Conservation (phyloP, 495 filamentous ascomycete genomes). For the Penicillium lagena region DNA sequence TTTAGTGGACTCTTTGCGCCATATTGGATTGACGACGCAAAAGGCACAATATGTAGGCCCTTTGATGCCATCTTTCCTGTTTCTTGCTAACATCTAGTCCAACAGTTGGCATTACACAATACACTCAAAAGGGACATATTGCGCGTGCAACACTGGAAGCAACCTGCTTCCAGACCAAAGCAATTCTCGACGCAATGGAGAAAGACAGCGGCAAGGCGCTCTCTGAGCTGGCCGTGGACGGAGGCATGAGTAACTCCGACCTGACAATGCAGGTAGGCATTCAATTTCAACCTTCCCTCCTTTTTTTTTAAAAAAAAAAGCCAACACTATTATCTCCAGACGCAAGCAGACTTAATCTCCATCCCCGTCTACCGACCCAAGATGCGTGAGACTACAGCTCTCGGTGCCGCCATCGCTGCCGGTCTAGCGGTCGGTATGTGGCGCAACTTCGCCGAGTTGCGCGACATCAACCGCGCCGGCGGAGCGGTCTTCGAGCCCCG, state of each 20-base stretch:
- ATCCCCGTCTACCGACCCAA: slow-evolving; percentile 40
- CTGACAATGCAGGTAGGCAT: slow-evolving; percentile 72
- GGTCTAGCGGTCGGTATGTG: slow-evolving; percentile 82
- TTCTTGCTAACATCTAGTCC: neutral
- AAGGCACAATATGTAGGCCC: slow-evolving; percentile 75
- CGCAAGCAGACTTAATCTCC: slow-evolving; percentile 37
- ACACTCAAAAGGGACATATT: slow-evolving; percentile 86
- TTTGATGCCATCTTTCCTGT: neutral
- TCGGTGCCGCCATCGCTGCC: slow-evolving; percentile 92
- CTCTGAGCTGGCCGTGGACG: slow-evolving; percentile 78
- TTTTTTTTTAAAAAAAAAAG: neutral
- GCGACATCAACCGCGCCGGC: slow-evolving; percentile 66
- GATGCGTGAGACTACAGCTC: slow-evolving; percentile 91
- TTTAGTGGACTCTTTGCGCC: slow-evolving; percentile 95
- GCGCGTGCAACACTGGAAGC: slow-evolving; percentile 91
- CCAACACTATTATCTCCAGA: slow-evolving; percentile 13
- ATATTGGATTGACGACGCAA: slow-evolving; percentile 96
- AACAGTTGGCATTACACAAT: slow-evolving; percentile 85
- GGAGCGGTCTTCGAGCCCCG: slow-evolving; percentile 68
- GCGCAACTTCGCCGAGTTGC: slow-evolving; percentile 73
- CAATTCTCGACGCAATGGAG: slow-evolving; percentile 92
- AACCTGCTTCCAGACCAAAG: slow-evolving; percentile 92
- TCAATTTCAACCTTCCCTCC: neutral
- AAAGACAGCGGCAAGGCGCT: slow-evolving; percentile 81
- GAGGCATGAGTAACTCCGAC: slow-evolving; percentile 90